Percentiles rank a stretch among this genome's conserved stretches.
Conservation (phyloP, 306 rosid genomes). For the Lathyrus oleraceus region DNA sequence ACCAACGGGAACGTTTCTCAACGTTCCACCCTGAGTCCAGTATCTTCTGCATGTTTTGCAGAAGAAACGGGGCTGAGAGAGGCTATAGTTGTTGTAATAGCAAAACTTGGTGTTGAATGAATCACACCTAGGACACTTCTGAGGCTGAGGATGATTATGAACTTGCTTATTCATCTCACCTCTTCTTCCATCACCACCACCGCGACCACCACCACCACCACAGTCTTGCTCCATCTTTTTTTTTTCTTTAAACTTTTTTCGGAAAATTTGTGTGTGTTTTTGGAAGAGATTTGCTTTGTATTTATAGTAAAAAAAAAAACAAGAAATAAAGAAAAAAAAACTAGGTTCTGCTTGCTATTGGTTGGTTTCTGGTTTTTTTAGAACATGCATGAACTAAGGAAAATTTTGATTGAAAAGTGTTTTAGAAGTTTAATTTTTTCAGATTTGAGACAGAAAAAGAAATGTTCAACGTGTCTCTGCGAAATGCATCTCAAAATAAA, state of each 20-base stretch:
- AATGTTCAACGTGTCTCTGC: constrained; percentile 42
- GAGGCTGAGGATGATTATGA: background rate
- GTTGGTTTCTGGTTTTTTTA: background rate
- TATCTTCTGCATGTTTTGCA: constrained; percentile 66
- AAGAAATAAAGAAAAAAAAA: background rate
- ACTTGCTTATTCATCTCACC: constrained; percentile 22
- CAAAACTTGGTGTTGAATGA: constrained; percentile 68
- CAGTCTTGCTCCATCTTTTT: constrained; percentile 30
- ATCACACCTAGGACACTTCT: constrained; percentile 59
- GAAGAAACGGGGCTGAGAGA: constrained; percentile 62
- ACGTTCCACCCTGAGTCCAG: constrained; percentile 73
- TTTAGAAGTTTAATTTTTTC: background rate
- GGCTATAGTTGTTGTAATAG: constrained; percentile 67
- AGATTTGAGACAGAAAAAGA: background rate
- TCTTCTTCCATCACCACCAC: background rate
- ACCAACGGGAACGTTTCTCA: constrained; percentile 67
- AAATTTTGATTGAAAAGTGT: background rate
- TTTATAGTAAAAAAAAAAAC: constrained; percentile 24
- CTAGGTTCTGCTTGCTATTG: background rate
- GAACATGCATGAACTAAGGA: background rate
- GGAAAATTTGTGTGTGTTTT: background rate
- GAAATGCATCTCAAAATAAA: constrained; percentile 27
- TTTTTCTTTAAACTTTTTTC: background rate
- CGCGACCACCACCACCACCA: background rate
- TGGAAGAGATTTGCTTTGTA: background rate